Evolutionary conservation across 108 stramenopile genomes (phyloP), one percentile per base, ranked within the genome.

Genomic region (Schizochytrium sp.): DNA sequence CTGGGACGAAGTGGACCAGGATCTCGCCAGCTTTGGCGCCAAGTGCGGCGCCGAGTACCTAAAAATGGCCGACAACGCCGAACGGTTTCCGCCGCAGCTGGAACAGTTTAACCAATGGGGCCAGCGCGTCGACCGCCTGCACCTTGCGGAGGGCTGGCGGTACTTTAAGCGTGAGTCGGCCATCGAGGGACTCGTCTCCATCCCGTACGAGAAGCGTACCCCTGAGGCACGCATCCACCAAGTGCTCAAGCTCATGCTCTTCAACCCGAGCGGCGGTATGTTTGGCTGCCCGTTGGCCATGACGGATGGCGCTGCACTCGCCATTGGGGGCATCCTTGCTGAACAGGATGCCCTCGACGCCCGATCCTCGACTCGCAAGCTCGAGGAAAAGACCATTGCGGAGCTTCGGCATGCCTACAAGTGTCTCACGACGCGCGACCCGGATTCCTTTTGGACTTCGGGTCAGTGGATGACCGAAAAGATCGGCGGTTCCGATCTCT

Each of bases 71-170:
- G 76, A 83, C 6, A 83, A 83, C 51, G 76, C 76, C 14, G 76
- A 83, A 5, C 45, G 76, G 18, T 83, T 83, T 5, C 45, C 45
- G 76, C 76, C 76, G 45, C 48, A 53, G 51, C 76, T 83, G 19
- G 76, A 83, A 45, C 76, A 83, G 76, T 83, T 21, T 23, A 53
- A 83, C 51, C 76, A 83, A 45, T 83, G 76, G 76, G 76, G 76
- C 45, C 45, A 53, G 51, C 45, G 76, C 48, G 51, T 83, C 16
- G 76, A 83, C 51, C 45, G 76, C 12, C 51, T 83, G 48, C 76
- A 83, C 51, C 51, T 83, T 3, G n/a, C 48, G 16, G 76, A 83
- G 23, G 76, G 76, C 10, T 83, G 76, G 76, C 45, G 51, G 48
- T 83, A 83, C 51, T 83, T 83, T 34, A 83, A 83, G 76, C 45